Conservation (phyloP, 2,329 filamentous ascomycete genomes). For the Neofusicoccum laricinum region DNA sequence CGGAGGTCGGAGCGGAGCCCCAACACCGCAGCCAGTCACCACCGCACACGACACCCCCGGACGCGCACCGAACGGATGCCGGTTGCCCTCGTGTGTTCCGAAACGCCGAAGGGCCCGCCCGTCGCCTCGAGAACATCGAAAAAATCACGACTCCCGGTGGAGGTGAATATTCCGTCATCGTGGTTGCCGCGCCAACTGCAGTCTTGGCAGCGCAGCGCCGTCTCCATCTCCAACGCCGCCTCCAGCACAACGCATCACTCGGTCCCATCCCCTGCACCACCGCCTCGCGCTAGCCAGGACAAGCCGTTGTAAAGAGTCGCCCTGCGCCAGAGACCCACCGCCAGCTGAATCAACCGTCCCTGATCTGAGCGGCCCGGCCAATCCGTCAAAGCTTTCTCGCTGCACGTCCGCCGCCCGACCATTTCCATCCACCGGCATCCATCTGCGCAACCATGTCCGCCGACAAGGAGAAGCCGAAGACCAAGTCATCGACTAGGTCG, state of each 20-base stretch:
- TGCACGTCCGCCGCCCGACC: background rate
- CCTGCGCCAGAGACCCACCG: background rate
- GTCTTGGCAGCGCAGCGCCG: background rate
- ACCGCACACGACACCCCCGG: background rate
- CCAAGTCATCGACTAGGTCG: slow-evolving; percentile 17
- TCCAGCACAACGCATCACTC: slow-evolving; percentile 8
- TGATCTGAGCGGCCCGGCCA: slow-evolving; percentile 7
- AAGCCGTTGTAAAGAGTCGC: background rate
- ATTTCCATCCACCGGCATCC: background rate
- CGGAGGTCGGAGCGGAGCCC: slow-evolving; percentile 5
- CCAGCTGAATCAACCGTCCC: background rate
- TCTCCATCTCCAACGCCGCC: slow-evolving; percentile 7
- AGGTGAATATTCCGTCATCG: background rate
- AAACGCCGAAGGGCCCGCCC: too few species aligned
- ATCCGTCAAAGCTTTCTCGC: slow-evolving; percentile 12
- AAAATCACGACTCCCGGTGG: background rate
- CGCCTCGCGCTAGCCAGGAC: slow-evolving; percentile 8
- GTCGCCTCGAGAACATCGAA: too few species aligned
- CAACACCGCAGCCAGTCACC: background rate
- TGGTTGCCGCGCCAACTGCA: slow-evolving; percentile 16
- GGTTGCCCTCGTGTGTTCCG: too few species aligned
- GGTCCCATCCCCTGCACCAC: slow-evolving; percentile 7
- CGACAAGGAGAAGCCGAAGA: slow-evolving; percentile 10
- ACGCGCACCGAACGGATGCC: background rate
- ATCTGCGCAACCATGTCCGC: background rate